A percentile compares a stretch with the other conserved stretches of the same genome.
Evolutionary conservation across 306 rosid genomes (phyloP).

Genomic region (Aeschynomene evenia): DNA sequence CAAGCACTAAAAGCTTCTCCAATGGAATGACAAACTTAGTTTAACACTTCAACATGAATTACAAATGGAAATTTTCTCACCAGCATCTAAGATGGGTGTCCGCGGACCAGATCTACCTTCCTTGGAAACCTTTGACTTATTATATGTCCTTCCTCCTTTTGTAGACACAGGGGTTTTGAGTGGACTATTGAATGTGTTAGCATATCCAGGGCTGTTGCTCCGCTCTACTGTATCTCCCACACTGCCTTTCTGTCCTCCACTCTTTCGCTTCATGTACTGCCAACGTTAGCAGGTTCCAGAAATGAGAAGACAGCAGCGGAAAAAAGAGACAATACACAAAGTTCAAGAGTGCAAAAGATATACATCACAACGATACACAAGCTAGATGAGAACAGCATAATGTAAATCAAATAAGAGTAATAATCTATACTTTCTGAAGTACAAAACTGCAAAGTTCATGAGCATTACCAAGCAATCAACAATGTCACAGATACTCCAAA

Average conservation of each 20-base stretch:
- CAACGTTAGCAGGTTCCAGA: conserved; percentile 23
- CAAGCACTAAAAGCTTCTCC: conserved; percentile 14
- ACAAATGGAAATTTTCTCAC: conserved; percentile 41
- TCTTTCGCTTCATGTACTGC: conserved; percentile 74
- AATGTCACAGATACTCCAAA: background rate
- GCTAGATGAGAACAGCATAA: background rate
- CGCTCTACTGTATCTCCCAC: conserved; percentile 52
- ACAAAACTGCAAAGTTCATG: background rate
- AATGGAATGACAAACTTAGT: conserved; percentile 22
- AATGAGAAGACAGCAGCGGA: background rate
- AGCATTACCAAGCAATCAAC: conserved; percentile 16
- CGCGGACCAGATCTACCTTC: conserved; percentile 70
- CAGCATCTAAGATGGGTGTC: conserved; percentile 73
- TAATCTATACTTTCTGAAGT: conserved; percentile 9
- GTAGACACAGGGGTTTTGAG: conserved; percentile 76
- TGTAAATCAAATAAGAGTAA: conserved; percentile 24
- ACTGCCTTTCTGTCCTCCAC: conserved; percentile 36
- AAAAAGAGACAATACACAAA: background rate
- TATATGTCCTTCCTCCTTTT: conserved; percentile 72
- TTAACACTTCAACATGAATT: conserved; percentile 12
- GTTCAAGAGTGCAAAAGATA: no score
- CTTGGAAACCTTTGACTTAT: conserved; percentile 63
- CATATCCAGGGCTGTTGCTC: conserved; percentile 58
- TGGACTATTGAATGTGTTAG: conserved; percentile 46
- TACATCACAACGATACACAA: background rate